Conservation (phyloP, 495 filamentous ascomycete genomes). For the Sphaerosporella brunnea region DNA sequence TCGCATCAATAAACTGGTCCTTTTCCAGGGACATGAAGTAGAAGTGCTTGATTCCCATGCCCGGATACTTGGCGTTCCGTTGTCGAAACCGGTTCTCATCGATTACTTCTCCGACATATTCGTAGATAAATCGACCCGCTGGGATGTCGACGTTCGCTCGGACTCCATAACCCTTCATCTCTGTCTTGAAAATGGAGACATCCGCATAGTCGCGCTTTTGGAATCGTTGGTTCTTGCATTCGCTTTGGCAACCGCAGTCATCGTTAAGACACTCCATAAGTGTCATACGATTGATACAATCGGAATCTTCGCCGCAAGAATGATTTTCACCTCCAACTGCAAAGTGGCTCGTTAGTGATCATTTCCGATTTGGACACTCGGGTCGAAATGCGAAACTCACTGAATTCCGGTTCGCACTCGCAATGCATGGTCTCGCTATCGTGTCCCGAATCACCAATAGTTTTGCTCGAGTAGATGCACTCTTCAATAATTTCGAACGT, state of each 20-base stretch:
- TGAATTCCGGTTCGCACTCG: slow-evolving; percentile 88
- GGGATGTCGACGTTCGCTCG: slow-evolving; percentile 60
- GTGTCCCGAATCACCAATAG: slow-evolving; percentile 74
- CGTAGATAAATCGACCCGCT: slow-evolving; percentile 79
- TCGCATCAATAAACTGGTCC: slow-evolving; percentile 93
- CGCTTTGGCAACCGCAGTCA: slow-evolving; percentile 67
- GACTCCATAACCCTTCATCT: slow-evolving; percentile 90
- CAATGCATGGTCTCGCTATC: slow-evolving; percentile 64
- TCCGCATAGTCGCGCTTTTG: slow-evolving; percentile 75
- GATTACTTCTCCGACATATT: slow-evolving; percentile 98
- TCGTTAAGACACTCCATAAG: slow-evolving; percentile 86
- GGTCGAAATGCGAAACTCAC: slow-evolving; percentile 49
- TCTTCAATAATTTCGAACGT: slow-evolving; percentile 66
- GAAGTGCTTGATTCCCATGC: slow-evolving; percentile 95
- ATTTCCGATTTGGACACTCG: too few relatives aligned
- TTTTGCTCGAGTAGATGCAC: slow-evolving; percentile 76
- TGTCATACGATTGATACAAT: slow-evolving; percentile 96
- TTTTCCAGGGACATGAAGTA: slow-evolving; percentile 99
- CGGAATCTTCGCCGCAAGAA: slow-evolving; percentile 89
- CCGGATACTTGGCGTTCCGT: slow-evolving; percentile 79
- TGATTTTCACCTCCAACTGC: slow-evolving; percentile 38
- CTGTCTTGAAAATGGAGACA: slow-evolving; percentile 89
- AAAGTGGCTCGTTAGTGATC: too few relatives aligned
- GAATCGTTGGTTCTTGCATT: slow-evolving; percentile 90
- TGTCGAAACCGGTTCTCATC: slow-evolving; percentile 72